Base-by-base conservation (phyloP, 805 yeast genomes). In the Millerozyma acaciae region DNA sequence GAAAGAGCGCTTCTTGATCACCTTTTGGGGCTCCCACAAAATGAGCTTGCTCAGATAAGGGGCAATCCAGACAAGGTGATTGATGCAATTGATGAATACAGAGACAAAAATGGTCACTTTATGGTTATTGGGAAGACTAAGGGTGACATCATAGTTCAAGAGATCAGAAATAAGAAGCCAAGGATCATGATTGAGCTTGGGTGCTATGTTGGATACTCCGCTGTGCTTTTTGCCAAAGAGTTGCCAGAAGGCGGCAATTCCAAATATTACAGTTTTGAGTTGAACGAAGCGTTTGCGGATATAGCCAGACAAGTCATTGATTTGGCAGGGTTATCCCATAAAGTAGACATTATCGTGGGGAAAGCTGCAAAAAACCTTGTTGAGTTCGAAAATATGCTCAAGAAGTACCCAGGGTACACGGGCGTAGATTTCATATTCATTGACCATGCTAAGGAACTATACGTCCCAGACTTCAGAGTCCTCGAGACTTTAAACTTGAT, bases 401-500 rank as follows among this genome's bases (percentile, higher is more conserved):
- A 30, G 10, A 21, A 39, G 12, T 21, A 40, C 10, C 26, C 34
- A 3, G 13, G 13, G 13, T 52, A 37, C 34, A 34, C 39, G 4
- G 41, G 60, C 2, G 42, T 62, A 1, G 72, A 66, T 34, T 45
- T 68, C 24, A 44, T 63, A 4, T 60, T 70, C 33, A 51, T 70
- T 29, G 70, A 70, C 44, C 75, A 69, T 39, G 47, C 53, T 45
- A 62, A 62, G 34, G 53, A 53, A 10, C 29, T 42, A 28, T 70
- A 67, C 38, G 51, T 65, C 16, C 64, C 72, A 4, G 73, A 69
- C 36, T 46, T 68, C 20, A 47, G 74, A 21, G 54, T 65, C 4
- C 40, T 68, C 23, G 76, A 70, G 38, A 42, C 68, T 0, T 40
- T 64, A 26, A 59, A 62, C 9, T 48, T 66, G 32, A 49, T 70